Evolutionary conservation across 176 grass and related monocot species (phyloP).

Genomic region (Oryza longistaminata): DNA sequence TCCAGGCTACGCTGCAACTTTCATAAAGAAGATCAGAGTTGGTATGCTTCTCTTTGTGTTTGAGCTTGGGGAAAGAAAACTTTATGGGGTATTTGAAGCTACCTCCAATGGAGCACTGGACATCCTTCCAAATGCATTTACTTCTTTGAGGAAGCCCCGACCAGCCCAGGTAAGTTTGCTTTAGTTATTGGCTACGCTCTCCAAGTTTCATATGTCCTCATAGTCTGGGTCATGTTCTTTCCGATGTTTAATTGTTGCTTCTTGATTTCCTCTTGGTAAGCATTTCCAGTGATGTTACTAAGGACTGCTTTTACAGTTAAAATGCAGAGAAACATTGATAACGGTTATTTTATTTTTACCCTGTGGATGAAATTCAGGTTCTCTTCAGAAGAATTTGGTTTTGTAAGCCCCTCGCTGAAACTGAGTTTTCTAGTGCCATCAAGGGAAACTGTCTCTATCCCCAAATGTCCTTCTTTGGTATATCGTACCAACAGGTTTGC

Average conservation of each 20-base stretch:
- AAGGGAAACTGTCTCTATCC: constrained; percentile 37
- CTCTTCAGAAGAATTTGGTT: constrained; percentile 68
- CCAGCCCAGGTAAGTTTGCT: constrained; percentile 50
- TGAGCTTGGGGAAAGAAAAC: constrained; percentile 59
- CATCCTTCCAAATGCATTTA: constrained; percentile 52
- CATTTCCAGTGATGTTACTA: background rate
- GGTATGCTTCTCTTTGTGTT: constrained; percentile 75
- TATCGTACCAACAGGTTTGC: constrained; percentile 55
- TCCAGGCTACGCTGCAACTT: constrained; percentile 47
- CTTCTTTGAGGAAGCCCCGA: constrained; percentile 33
- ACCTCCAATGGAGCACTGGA: constrained; percentile 62
- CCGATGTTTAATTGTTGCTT: constrained; percentile 7
- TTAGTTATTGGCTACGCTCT: constrained; percentile 22
- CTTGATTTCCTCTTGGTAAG: background rate
- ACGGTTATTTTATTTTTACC: constrained; percentile 24
- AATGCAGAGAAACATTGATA: constrained; percentile 13
- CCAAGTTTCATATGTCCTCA: constrained; percentile 13
- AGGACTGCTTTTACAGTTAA: background rate
- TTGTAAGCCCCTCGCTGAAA: constrained; percentile 58
- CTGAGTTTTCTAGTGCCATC: constrained; percentile 54
- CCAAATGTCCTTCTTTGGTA: constrained; percentile 58
- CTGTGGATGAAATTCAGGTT: constrained; percentile 45
- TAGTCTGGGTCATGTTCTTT: constrained; percentile 24
- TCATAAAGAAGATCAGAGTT: constrained; percentile 67
- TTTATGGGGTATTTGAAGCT: constrained; percentile 67